phyloP scores from a whole-genome alignment of 139 green algal species.

The Chlorella sp. region DNA sequence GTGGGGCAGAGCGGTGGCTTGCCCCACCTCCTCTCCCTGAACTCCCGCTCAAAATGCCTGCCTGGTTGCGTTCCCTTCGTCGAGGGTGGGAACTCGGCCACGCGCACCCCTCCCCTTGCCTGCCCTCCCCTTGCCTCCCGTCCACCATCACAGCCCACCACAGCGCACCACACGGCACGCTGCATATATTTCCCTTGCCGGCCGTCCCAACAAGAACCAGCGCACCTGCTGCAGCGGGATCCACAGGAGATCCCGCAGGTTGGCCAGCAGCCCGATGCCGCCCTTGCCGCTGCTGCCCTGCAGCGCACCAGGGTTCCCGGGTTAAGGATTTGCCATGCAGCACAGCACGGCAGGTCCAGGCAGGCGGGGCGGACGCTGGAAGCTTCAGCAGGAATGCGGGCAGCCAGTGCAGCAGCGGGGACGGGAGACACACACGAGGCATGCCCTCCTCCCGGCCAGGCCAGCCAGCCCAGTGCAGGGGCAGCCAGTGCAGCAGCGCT shows the following conservation, averaged over 20 bases:
- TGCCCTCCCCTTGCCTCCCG: constrained; percentile 41
- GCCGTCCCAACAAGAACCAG: no score
- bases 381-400: neutral
- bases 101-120: neutral
- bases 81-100: neutral
- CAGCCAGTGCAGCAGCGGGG: no score
- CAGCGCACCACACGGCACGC: neutral
- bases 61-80: neutral
- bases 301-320: neutral
- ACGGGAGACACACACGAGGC: neutral
- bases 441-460: neutral
- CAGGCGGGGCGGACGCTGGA: neutral
- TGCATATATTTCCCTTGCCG: no score
- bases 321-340: no score
- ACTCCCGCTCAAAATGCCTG: neutral
- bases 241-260: constrained; percentile 79
- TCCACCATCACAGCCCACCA: no score
- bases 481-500: neutral
- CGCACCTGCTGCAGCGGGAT: constrained; percentile 76
- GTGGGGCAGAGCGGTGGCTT: neutral
- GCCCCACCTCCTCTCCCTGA: neutral
- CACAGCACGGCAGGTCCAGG: neutral
- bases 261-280: constrained; percentile 76
- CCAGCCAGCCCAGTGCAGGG: neutral
- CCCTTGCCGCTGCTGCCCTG: constrained; percentile 60